Conservation (phyloP, 306 rosid species). For the Medicago lupulina region DNA sequence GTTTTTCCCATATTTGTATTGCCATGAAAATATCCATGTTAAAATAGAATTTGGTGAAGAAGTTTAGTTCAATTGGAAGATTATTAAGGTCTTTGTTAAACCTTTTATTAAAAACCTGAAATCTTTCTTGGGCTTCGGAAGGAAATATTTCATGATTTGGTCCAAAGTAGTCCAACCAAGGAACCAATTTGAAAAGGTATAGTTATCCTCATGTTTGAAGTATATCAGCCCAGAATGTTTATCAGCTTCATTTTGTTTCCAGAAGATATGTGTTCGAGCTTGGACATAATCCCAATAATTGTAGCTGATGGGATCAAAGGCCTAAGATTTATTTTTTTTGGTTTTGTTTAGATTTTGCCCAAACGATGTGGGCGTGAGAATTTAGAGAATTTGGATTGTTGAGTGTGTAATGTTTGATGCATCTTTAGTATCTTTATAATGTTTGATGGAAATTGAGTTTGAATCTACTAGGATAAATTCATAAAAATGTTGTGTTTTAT, state of each 20-base stretch:
- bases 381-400: not conserved
- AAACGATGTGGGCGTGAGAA: too few species aligned
- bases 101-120: too few species aligned
- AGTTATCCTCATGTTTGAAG: too few species aligned
- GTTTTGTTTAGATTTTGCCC: too few species aligned
- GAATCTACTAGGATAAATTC: not conserved
- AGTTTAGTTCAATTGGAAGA: too few species aligned
- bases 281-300: not conserved
- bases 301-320: not conserved
- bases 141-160: not conserved
- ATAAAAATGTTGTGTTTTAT: not conserved
- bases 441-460: not conserved
- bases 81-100: too few species aligned
- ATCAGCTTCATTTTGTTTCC: not conserved
- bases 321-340: too few species aligned
- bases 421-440: not conserved
- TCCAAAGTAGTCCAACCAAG: not conserved
- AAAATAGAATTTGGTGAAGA: too few species aligned
- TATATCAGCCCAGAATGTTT: too few species aligned
- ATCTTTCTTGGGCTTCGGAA: not conserved
- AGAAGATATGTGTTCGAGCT: not conserved
- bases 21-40: too few species aligned
- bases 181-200: not conserved
- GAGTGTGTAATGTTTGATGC: not conserved
- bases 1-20: too few species aligned